Conservation (phyloP, 2,329 filamentous ascomycete species). For the Calonectria pseudoturangicola region DNA sequence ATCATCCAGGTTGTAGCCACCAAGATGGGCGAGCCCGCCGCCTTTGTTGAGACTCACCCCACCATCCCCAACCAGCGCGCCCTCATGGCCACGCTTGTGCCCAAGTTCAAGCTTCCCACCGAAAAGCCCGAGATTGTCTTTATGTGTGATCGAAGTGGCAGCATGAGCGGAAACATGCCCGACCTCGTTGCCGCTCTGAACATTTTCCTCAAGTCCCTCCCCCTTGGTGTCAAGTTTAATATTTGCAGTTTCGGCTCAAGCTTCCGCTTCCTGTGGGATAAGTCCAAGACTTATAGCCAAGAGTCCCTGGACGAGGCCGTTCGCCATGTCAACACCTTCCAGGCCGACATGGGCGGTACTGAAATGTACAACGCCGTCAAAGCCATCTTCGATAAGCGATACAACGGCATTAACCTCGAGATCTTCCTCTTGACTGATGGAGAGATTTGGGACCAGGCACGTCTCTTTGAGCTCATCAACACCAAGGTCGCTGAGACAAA, state of each 20-base stretch:
- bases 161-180: conserved; percentile 74
- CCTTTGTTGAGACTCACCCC: conserved; percentile 80
- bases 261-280: conserved; percentile 67
- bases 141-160: conserved; percentile 82
- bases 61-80: conserved; percentile 77
- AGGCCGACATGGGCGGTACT: conserved; percentile 71
- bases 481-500: conserved; percentile 61
- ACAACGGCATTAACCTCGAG: conserved; percentile 69
- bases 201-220: conserved; percentile 80
- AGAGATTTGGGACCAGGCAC: conserved; percentile 68
- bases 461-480: conserved; percentile 67
- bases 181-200: conserved; percentile 74
- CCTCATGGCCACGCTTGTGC: conserved; percentile 82
- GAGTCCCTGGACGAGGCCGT: conserved; percentile 66
- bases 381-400: conserved; percentile 64
- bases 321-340: conserved; percentile 64
- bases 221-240: conserved; percentile 79
- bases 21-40: conserved; percentile 75
- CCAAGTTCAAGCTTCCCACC: conserved; percentile 78
- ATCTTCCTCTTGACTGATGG: conserved; percentile 75
- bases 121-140: conserved; percentile 80
- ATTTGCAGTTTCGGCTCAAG: conserved; percentile 79
- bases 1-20: conserved; percentile 78
- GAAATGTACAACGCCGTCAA: conserved; percentile 69
- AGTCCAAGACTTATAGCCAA: conserved; percentile 68